Evolutionary conservation across 192 early-diverging fungal species (phyloP).

Genomic region (Linnemannia elongata): DNA sequence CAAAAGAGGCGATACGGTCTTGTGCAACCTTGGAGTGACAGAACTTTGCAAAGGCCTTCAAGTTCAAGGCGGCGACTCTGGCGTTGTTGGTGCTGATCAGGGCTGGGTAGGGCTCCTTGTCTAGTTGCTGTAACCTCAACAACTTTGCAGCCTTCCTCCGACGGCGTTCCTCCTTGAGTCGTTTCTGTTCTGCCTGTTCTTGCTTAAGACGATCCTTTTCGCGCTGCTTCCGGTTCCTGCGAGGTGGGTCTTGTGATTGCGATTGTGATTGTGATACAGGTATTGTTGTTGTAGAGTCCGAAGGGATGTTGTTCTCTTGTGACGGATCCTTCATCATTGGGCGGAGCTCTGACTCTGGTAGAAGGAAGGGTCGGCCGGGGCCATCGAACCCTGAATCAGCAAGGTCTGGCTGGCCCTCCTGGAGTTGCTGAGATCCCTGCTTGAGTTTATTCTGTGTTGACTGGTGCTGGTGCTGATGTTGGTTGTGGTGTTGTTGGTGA

Average conservation of each 20-base stretch:
- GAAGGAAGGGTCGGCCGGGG: neutral
- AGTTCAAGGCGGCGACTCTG: constrained; percentile 23
- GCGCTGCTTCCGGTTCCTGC: neutral
- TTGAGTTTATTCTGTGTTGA: neutral
- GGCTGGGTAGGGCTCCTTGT: constrained; percentile 31
- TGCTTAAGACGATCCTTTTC: neutral
- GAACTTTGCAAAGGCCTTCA: constrained; percentile 24
- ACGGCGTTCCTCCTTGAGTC: constrained; percentile 11
- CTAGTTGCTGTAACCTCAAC: constrained; percentile 2
- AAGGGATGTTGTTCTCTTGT: neutral
- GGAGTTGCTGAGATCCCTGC: neutral
- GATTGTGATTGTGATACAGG: neutral
- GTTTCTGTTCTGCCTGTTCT: constrained; percentile 12
- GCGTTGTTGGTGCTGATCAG: constrained; percentile 47
- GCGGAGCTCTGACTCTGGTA: neutral
- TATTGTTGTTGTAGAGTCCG: neutral
- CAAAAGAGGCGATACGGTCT: neutral
- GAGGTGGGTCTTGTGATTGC: neutral
- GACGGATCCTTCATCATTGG: neutral
- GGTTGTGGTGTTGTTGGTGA: neutral
- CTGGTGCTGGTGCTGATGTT: neutral
- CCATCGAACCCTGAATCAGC: neutral
- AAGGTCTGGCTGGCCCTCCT: neutral
- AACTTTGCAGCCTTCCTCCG: constrained; percentile 10
- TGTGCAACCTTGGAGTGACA: constrained; percentile 16